Evolutionary conservation across 768 basidiomycete species (phyloP), one percentile per base, ranked within the genome.

Genomic region (Dictyophora rubrovolvata): DNA sequence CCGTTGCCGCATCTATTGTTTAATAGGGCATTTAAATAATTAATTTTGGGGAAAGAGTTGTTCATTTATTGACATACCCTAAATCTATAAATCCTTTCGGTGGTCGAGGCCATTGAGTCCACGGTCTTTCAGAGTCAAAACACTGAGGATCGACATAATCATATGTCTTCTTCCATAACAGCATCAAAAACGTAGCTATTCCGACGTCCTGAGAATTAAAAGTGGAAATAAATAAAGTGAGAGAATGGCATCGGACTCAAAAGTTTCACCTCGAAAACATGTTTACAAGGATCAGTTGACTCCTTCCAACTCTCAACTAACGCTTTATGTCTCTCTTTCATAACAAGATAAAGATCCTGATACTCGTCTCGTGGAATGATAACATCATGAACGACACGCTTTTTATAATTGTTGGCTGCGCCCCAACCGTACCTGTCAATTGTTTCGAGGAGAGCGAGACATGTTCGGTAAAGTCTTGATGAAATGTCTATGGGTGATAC

Each of bases 351-450:
- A 10, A 94, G 70, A 69, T 98, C 95, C 65, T 97, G 95, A 65
- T 94, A 97, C 1, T 70, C 65, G 58, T 92, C 89, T 17, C 88
- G 75, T 0, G 82, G 77, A 4, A 95, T 79, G 21, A 97, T 62
- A 33, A 81, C 76, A 69, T 98, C 95, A 65, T 97, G 95, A 1
- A 75, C 64, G 3, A 93, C 85, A 1, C 94, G 82, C 68, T 97
- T 97, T 71, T 83, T 79, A 73, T 95, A 97, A 57, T 87, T 82
- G 1, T 82, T 85, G 66, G 87, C 68, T 2, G 80, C 79, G 2
- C 94, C 93, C 82, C 85, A 89, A n/a, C 88, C 86, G 65, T 95
- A 89, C n/a, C 89, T 81, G 68, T 89, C 86, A 17, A 93, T 67
- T 1, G 87, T 83, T 61, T 93, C 89, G 11, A 96, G 78, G 21